These are phyloP conservation scores for Castanopsis chinensis DNA, from an alignment of 306 rosid species.

Conservation along the genomic window DNA sequence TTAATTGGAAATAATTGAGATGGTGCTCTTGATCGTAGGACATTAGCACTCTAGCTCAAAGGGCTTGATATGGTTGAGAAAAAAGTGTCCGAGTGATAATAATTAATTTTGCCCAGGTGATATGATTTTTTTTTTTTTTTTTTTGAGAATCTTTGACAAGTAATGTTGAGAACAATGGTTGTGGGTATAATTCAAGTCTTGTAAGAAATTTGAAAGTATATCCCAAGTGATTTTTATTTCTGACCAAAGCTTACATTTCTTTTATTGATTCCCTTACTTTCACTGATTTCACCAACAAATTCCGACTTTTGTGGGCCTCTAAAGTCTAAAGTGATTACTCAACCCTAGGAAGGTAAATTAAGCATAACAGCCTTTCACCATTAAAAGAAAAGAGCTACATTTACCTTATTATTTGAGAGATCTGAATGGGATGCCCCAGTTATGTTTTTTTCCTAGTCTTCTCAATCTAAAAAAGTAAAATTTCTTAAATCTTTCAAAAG, in stretches of 20 bases:
- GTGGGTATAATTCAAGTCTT: neutral
- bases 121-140: too few species aligned
- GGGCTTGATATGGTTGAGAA: neutral
- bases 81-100: neutral
- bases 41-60: neutral
- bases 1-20: too few species aligned
- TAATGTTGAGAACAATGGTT: neutral
- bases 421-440: neutral
- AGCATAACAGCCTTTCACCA: neutral
- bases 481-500: conserved; percentile 29
- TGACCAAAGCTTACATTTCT: conserved; percentile 27
- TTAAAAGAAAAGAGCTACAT: neutral
- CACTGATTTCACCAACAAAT: conserved; percentile 17
- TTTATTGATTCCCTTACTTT: conserved; percentile 30
- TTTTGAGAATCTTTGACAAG: neutral
- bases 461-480: conserved; percentile 19
- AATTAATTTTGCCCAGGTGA: conserved; percentile 10
- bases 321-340: conserved; percentile 20
- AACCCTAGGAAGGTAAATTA: conserved; percentile 7
- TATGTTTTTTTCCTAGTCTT: neutral
- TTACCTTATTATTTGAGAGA: neutral
- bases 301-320: conserved; percentile 33
- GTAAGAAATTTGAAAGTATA: conserved; percentile 15
- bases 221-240: conserved; percentile 25
- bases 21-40: too few species aligned